phyloP scores from a whole-genome alignment of 2,329 filamentous ascomycete species.

The Diplodia scrobiculata region DNA sequence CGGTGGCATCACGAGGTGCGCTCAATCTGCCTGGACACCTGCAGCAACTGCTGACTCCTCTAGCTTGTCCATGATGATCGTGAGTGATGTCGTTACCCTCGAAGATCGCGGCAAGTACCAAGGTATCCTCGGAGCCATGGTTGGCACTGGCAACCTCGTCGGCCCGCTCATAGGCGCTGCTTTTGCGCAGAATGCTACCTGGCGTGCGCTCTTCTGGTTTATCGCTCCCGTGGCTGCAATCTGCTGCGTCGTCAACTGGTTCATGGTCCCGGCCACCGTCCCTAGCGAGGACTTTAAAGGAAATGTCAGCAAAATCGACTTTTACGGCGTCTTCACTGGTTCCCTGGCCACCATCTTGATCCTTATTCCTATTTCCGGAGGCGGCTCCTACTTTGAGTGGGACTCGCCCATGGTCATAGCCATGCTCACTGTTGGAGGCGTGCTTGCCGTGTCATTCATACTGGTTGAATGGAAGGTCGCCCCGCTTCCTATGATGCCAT shows the following conservation, averaged over 20 bases:
- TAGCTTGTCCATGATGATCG: slow-evolving; percentile 52
- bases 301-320: slow-evolving; percentile 61
- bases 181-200: slow-evolving; percentile 42
- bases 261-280: slow-evolving; percentile 57
- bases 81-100: slow-evolving; percentile 56
- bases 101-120: slow-evolving; percentile 49
- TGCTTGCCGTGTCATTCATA: slow-evolving; percentile 54
- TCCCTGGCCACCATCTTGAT: slow-evolving; percentile 61
- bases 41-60: slow-evolving; percentile 43
- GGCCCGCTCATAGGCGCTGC: slow-evolving; percentile 41
- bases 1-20: slow-evolving; percentile 56
- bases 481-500: slow-evolving; percentile 60
- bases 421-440: slow-evolving; percentile 58
- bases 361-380: slow-evolving; percentile 65
- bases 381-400: slow-evolving; percentile 61
- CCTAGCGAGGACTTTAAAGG: slow-evolving; percentile 51
- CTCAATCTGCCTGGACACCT: slow-evolving; percentile 33
- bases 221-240: slow-evolving; percentile 42
- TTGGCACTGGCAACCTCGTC: slow-evolving; percentile 37
- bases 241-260: slow-evolving; percentile 36
- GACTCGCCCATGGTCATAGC: slow-evolving; percentile 60
- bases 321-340: slow-evolving; percentile 58
- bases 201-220: slow-evolving; percentile 53
- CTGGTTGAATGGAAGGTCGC: slow-evolving; percentile 60
- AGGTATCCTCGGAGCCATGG: slow-evolving; percentile 37